Conservation (phyloP, 1,139 yeast species). For the Candida smagusa region DNA sequence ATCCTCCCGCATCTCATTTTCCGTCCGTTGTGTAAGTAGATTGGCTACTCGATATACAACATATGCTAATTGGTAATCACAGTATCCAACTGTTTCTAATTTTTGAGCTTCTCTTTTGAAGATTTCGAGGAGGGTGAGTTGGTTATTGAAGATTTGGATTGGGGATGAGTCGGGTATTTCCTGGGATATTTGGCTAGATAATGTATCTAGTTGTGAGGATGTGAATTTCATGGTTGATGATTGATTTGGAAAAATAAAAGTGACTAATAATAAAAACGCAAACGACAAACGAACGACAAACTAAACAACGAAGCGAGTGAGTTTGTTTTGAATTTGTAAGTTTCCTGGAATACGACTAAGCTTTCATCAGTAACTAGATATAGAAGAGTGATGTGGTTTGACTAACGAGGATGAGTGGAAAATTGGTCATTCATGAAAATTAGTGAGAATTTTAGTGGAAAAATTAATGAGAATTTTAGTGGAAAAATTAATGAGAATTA, state of each 20-base stretch:
- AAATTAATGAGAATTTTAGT: too few relatives aligned
- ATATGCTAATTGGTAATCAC: slow-evolving; percentile 40
- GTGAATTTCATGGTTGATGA: neutral
- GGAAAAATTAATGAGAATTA: too few relatives aligned
- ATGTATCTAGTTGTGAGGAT: neutral
- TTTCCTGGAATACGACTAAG: too few relatives aligned
- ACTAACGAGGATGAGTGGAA: too few relatives aligned
- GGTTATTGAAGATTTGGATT: slow-evolving; percentile 10
- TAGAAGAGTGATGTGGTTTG: too few relatives aligned
- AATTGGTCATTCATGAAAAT: too few relatives aligned
- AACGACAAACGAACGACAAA: neutral
- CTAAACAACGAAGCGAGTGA: neutral
- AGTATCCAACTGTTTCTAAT: slow-evolving; percentile 25
- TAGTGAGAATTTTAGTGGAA: too few relatives aligned
- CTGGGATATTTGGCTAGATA: neutral
- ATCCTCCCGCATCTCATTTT: slow-evolving; percentile 11
- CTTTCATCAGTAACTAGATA: too few relatives aligned
- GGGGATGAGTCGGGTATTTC: neutral
- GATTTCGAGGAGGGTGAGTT: slow-evolving; percentile 33
- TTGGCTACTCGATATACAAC: slow-evolving; percentile 21
- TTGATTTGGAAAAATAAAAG: neutral
- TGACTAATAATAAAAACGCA: too few relatives aligned
- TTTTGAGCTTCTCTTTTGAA: slow-evolving; percentile 32
- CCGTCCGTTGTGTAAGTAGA: slow-evolving; percentile 15
- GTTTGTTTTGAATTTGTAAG: too few relatives aligned